Conservation (phyloP, 2,329 filamentous ascomycete genomes). For the Graphilbum sp. region DNA sequence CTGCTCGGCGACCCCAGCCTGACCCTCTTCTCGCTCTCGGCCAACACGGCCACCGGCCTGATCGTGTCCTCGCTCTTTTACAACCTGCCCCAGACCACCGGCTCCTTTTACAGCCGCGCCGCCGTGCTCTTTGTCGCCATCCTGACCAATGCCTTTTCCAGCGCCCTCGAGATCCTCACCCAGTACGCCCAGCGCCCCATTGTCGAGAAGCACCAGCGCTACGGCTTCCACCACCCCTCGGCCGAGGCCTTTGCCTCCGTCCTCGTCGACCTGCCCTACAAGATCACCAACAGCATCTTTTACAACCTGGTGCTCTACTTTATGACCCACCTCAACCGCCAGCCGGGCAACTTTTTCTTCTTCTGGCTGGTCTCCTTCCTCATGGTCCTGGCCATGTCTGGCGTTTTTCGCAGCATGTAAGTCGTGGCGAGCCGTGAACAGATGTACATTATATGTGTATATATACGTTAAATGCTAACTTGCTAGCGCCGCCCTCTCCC, state of each 20-base stretch:
- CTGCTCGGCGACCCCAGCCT: constrained; percentile 63
- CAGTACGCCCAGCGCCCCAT: constrained; percentile 79
- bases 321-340: constrained; percentile 63
- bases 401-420: constrained; percentile 37
- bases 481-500: neutral
- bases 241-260: constrained; percentile 75
- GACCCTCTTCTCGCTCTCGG: constrained; percentile 50
- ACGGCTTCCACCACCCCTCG: constrained; percentile 76
- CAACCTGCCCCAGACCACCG: constrained; percentile 45
- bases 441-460: too few relatives aligned
- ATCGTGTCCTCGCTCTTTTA: constrained; percentile 70
- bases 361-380: constrained; percentile 62
- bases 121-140: constrained; percentile 75
- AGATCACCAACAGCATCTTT: constrained; percentile 52
- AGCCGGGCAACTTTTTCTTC: constrained; percentile 65
- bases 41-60: constrained; percentile 58
- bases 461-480: too few relatives aligned
- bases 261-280: constrained; percentile 72
- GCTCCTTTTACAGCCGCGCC: constrained; percentile 42
- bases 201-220: constrained; percentile 75
- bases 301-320: constrained; percentile 79
- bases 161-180: constrained; percentile 67
- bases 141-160: constrained; percentile 69
- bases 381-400: constrained; percentile 63
- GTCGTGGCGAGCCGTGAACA: too few relatives aligned